phyloP scores from a whole-genome alignment of 192 early-diverging fungal species.

The Coemansia biformis region DNA sequence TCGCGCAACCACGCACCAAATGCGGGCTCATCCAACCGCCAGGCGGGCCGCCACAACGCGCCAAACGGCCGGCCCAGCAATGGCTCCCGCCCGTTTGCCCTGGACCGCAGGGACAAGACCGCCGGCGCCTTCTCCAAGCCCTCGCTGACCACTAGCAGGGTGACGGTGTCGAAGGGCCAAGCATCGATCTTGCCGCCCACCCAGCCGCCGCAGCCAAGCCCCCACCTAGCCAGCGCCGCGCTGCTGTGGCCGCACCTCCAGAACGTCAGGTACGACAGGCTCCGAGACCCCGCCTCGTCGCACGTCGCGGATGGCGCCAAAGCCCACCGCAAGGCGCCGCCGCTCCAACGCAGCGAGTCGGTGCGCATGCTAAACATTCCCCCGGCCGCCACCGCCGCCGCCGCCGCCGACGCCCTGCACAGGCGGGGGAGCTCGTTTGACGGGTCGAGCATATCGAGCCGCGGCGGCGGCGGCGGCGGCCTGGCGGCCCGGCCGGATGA shows the following conservation, averaged over 20 bases:
- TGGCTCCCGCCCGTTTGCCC: conserved; percentile 1
- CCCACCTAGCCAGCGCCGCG: not conserved
- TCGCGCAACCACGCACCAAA: too few species aligned
- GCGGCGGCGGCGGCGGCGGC: conserved; percentile 5
- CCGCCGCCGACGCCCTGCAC: not conserved
- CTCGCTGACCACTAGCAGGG: conserved; percentile 18
- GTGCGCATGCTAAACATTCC: conserved; percentile 1
- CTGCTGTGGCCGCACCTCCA: not conserved
- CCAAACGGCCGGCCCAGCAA: not conserved
- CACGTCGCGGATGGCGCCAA: not conserved
- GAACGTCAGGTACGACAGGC: too few species aligned
- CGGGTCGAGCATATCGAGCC: conserved; percentile 17
- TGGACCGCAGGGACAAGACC: not conserved
- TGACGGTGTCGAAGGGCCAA: conserved; percentile 31
- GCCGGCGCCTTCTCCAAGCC: conserved; percentile 27
- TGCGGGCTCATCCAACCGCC: too few species aligned
- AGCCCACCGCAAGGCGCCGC: not conserved
- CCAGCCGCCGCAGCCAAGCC: not conserved
- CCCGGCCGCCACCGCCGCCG: conserved; percentile 1
- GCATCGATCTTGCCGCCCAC: not conserved
- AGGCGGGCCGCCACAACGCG: too few species aligned
- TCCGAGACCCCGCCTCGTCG: too few species aligned
- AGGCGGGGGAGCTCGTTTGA: conserved; percentile 32
- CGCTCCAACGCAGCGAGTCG: conserved; percentile 22
- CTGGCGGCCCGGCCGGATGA: conserved; percentile 1